These are phyloP conservation scores for Populus hybrid DNA, from an alignment of 441 rosid species.

Conservation along the genomic window DNA sequence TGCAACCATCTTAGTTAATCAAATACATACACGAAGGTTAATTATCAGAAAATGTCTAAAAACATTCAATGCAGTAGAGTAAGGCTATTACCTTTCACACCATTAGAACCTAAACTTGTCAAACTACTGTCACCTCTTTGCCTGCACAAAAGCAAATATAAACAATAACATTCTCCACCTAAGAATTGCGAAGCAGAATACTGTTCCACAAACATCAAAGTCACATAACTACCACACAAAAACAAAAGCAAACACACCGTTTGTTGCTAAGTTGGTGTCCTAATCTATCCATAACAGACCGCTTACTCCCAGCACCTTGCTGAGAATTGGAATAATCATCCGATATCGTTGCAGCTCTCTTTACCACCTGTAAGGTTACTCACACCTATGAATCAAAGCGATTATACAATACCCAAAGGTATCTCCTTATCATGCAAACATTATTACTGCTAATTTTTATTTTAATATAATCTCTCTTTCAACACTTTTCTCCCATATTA, in stretches of 20 bases:
- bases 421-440: background rate
- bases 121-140: slow-evolving; percentile 52
- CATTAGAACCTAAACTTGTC: slow-evolving; percentile 35
- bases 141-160: slow-evolving; percentile 39
- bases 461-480: background rate
- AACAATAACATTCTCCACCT: background rate
- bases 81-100: slow-evolving; percentile 43
- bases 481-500: background rate
- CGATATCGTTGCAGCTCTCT: slow-evolving; percentile 49
- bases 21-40: slow-evolving; percentile 36
- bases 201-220: background rate
- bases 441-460: background rate
- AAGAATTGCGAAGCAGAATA: background rate
- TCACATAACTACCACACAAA: slow-evolving; percentile 11
- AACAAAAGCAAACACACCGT: slow-evolving; percentile 39
- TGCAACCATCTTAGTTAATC: slow-evolving; percentile 40
- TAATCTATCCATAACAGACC: slow-evolving; percentile 78
- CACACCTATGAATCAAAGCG: slow-evolving; percentile 6
- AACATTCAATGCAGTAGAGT: slow-evolving; percentile 1
- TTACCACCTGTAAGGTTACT: slow-evolving; percentile 60
- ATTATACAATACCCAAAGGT: background rate
- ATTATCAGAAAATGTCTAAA: slow-evolving; percentile 31
- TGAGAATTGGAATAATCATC: slow-evolving; percentile 35
- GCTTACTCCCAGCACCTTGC: slow-evolving; percentile 56
- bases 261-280: slow-evolving; percentile 47